Base-by-base conservation (phyloP, 768 basidiomycete species). In the Boletus huronensis region DNA sequence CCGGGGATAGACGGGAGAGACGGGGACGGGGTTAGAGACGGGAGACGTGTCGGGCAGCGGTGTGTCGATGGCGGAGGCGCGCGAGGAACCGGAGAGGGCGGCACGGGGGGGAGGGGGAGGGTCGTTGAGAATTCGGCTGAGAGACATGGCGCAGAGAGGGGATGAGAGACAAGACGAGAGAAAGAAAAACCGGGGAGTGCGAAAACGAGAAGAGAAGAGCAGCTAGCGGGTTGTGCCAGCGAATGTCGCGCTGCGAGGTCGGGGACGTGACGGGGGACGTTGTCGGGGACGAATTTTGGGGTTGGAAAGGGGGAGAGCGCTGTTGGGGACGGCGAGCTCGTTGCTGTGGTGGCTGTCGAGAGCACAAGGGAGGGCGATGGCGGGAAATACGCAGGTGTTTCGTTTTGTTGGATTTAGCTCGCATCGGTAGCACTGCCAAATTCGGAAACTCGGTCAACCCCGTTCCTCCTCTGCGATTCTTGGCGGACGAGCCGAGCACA, bases 51-150 rank as follows among this genome's bases (percentile, higher is more conserved):
- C 64, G 38, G 59, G 44, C 36, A 55, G 28, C 0, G 66, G 52
- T 25, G 61, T 29, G 58, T 69, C 66, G 61, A 58, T 32, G 50
- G 58, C 54, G 55, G 65, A 44, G 58, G 59, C 38, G 54, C 58
- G 62, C 31, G 60, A 42, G 53, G 58, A 52, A 23, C 47, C 50
- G 40, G 60, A 45, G 43, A 69, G 65, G 47, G 74, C 62, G 31
- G 69, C 69, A 52, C 70, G 64, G 35, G 61, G 55, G 21, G 76
- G 74, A 31, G 75, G 71, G 40, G 85, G 79, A 59, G 87, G 84
- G 73, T 89, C 83, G 73, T 90, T 90, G 73, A 90, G 83, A 58
- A 90, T 90, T 61, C 82, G 79, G 63, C 83, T 84, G 70, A 90
- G 82, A 48, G 88, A 90, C 88, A 90, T 90, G 71, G 56, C 63